Evolutionary conservation across 129 eudicot species (phyloP), one percentile per base, ranked within the genome.

Genomic region (Tagetes erecta): DNA sequence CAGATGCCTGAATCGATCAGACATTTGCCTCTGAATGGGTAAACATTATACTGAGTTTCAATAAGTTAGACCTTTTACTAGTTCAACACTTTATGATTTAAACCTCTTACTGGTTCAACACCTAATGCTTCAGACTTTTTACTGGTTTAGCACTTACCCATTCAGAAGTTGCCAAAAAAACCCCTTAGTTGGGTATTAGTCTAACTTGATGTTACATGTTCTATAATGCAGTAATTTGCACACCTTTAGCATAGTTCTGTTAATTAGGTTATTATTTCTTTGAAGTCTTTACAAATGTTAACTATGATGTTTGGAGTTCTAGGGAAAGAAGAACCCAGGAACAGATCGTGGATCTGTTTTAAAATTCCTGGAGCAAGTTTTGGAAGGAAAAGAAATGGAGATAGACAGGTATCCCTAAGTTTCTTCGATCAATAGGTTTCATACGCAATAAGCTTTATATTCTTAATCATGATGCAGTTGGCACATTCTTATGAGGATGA

Each of bases 271-370:
- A 37, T 6, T 10, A 49, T 60, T 62, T 8, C 64, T 42, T 56
- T 67, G 11, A 34, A 33, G 39, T 30, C 0, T 46, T 45, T 50
- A 62, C 1, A 38, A 8, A 13, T 45, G n/a, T 10, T 74, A 76
- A 80, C 75, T 49, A 27, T 69, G 62, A 56, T 51, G 51, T 77
- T 78, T 5, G 60, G 76, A 34, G 58, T 65, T 72, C 62, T 85
- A 89, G 96, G 97, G 96, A 74, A 92, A 92, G 76, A 88, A 79
- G 76, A 94, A 94, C 83, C 99, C 99, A 10, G 99, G 93, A 64
- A 94, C 97, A 40, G 88, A 88, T 74, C 86, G 80, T 33, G 76
- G 58, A 57, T 82, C 97, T 62, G 97, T 94, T 46, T 30, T 83
- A 68, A 68, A 80, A 52, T 90, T 88, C 81, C 75, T 94, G 82